Conservation (phyloP, 2,329 filamentous ascomycete species). For the Massarina eburnea region DNA sequence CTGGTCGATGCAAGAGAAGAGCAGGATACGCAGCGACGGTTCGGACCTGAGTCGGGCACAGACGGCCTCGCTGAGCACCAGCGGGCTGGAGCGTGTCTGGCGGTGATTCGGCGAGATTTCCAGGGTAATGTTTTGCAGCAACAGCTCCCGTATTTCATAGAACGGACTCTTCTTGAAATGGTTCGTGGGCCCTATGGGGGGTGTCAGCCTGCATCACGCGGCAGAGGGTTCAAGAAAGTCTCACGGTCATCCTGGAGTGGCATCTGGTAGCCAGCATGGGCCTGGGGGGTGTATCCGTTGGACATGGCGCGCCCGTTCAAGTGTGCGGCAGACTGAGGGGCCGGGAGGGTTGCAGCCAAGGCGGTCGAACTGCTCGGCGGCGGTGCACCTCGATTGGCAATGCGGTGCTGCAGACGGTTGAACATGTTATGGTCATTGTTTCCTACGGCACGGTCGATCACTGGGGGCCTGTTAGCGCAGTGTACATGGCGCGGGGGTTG, state of each 20-base stretch:
- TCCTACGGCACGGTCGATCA: conserved; percentile 39
- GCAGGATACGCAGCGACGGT: conserved; percentile 69
- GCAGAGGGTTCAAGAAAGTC: conserved; percentile 4
- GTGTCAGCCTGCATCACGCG: not conserved
- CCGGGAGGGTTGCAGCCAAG: conserved; percentile 15
- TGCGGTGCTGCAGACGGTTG: conserved; percentile 43
- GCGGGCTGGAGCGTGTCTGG: conserved; percentile 61
- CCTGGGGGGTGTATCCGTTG: conserved; percentile 20
- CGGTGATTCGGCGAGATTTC: conserved; percentile 66
- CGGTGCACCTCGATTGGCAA: conserved; percentile 43
- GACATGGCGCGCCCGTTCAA: conserved; percentile 23
- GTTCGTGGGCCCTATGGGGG: conserved; percentile 36
- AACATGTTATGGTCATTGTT: conserved; percentile 39
- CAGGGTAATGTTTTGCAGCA: conserved; percentile 68
- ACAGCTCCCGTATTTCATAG: conserved; percentile 67
- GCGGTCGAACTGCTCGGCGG: conserved; percentile 20
- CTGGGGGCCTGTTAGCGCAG: conserved; percentile 24
- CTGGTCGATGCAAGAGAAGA: conserved; percentile 75
- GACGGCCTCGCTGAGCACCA: conserved; percentile 56
- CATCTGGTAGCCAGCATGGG: conserved; percentile 17
- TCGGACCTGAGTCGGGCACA: conserved; percentile 62
- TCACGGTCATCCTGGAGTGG: conserved; percentile 18
- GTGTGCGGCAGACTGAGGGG: conserved; percentile 17
- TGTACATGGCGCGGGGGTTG: conserved; percentile 3
- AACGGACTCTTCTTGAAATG: conserved; percentile 81